Evolutionary conservation across 2,329 filamentous ascomycete species (phyloP).

Genomic region (Biscogniauxia marginata): DNA sequence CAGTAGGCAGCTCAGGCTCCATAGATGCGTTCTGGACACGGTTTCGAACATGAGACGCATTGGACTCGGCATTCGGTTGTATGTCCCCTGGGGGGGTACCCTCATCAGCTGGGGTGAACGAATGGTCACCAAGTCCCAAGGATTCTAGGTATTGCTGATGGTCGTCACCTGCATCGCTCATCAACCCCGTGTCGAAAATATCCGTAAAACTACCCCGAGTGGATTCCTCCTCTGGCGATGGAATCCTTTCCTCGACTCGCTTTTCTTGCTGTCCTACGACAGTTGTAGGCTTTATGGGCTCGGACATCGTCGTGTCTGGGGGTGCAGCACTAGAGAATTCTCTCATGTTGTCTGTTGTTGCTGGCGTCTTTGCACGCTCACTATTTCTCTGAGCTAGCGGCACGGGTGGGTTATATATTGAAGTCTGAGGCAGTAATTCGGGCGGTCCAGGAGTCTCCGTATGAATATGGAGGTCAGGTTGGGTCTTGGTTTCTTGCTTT

Average conservation of each 20-base stretch:
- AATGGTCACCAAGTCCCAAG: conserved; percentile 12
- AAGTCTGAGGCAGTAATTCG: conserved; percentile 42
- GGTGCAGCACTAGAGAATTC: background rate
- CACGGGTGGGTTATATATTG: conserved; percentile 40
- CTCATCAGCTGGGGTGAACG: conserved; percentile 17
- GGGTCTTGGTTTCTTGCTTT: conserved; percentile 27
- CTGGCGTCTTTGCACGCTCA: conserved; percentile 5
- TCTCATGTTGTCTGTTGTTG: background rate
- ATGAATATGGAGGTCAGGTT: conserved; percentile 37
- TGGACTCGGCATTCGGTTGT: conserved; percentile 6
- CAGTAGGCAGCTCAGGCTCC: conserved; percentile 33
- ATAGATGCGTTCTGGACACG: conserved; percentile 1
- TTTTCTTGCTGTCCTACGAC: conserved; percentile 8
- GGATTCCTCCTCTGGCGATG: conserved; percentile 8
- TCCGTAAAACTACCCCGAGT: conserved; percentile 16
- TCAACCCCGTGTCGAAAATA: conserved; percentile 20
- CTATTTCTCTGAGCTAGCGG: conserved; percentile 13
- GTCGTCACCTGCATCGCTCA: conserved; percentile 20
- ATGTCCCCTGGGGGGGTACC: conserved; percentile 8
- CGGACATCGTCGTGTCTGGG: background rate
- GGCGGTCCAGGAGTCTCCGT: conserved; percentile 44
- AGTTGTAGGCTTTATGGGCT: background rate
- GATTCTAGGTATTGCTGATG: conserved; percentile 18
- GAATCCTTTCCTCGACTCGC: conserved; percentile 9
- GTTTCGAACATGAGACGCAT: background rate